Percentiles rank a stretch among this genome's conserved stretches.
Evolutionary conservation across 1,284 basidiomycete species (phyloP).

Genomic region (Trichosporon faecale): DNA sequence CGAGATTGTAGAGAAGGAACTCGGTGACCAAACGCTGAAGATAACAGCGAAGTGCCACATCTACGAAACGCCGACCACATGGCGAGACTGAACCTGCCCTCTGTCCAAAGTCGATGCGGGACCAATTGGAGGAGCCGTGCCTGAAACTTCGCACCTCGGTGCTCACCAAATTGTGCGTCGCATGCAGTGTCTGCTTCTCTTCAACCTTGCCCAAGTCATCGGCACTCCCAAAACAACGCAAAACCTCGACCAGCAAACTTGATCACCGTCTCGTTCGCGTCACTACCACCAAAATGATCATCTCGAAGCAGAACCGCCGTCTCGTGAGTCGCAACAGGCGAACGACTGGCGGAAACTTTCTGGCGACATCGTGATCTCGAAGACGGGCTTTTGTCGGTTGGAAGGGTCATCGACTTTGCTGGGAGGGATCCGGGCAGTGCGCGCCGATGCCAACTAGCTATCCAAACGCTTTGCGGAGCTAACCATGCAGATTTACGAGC

Average conservation of each 20-base stretch:
- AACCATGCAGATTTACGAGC: constrained; percentile 72
- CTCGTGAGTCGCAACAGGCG: constrained; percentile 36
- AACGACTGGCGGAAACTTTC: neutral
- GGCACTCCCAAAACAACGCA: constrained; percentile 25
- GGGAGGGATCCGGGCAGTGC: neutral
- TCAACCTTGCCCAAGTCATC: constrained; percentile 31
- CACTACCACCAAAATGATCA: constrained; percentile 40
- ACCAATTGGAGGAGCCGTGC: neutral
- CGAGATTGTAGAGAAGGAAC: neutral
- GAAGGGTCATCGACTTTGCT: neutral
- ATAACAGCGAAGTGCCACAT: neutral
- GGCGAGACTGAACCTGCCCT: neutral
- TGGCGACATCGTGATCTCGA: neutral
- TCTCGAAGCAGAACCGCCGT: constrained; percentile 50
- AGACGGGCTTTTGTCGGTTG: neutral
- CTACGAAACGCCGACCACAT: neutral
- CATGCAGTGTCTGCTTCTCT: neutral
- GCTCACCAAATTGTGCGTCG: neutral
- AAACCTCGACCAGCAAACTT: constrained; percentile 28
- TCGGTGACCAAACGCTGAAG: neutral
- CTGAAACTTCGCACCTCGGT: constrained; percentile 8
- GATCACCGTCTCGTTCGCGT: constrained; percentile 1
- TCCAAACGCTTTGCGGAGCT: neutral
- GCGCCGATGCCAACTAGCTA: neutral
- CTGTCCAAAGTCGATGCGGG: neutral